Base-by-base conservation (phyloP, 495 filamentous ascomycete species). In the Pyronema domesticum region DNA sequence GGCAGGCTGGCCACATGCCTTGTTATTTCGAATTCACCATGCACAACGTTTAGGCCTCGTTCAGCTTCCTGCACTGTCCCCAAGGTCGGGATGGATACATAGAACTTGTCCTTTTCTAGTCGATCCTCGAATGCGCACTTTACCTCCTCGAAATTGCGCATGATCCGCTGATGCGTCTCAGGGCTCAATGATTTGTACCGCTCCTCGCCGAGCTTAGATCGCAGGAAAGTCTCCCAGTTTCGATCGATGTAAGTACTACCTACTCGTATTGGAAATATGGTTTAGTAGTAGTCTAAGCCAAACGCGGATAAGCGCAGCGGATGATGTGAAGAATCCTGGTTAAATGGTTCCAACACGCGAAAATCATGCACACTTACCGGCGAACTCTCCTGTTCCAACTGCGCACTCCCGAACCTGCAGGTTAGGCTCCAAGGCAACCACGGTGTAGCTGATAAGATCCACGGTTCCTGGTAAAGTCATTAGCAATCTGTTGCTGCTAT, bases 211-310 rank as follows among this genome's bases (percentile, higher is more conserved):
- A 55, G n/a, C 18, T 46, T 47, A 17, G 15, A 19, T 42, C 17
- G 11, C 35, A 57, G 14, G 17, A 49, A 60, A 3, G 17, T 9
- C 34, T 53, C 40, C 13, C 56, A 60, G 17, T 37, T 47, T n/a
- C 23, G 30, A 17, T 61, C 57, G 35, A 61, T 61, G 9, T 37
- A 57, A n/a, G 57, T 57, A 18, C 19, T 51, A 33, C 48, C 45
- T 7, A 17, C 39, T 42, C 39, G 39, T 17, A 17, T 42, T 13
- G 39, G 15, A 42, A 13, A 1, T 13, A 1, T 13, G 39, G 39
- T 13, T 42, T 13, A 42, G 39, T 42, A 42, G 7, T 13, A 1
- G 6, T 17, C 3, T 42, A 30, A 30, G 23, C 5, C 5, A 30
- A 5, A 30, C 5, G 23, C 1, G 5, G 23, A 30, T 30, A 30